These are phyloP conservation scores for Candida dubliniensis DNA, from an alignment of 1,139 yeast genomes.

Conservation along the genomic window DNA sequence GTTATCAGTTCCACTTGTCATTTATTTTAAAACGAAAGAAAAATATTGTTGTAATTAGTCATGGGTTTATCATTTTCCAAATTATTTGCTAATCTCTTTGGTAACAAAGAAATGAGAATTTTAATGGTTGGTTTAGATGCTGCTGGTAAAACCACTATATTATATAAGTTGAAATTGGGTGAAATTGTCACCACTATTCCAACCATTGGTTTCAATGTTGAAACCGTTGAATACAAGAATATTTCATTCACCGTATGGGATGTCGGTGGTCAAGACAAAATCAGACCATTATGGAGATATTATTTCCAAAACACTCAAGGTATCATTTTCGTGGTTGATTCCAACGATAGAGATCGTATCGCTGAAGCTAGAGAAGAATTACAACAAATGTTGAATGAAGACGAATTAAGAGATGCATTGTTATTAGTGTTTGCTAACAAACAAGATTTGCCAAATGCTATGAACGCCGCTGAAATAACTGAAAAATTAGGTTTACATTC, in stretches of 20 bases:
- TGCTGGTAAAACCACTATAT: slow-evolving; percentile 45
- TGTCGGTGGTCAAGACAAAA: slow-evolving; percentile 47
- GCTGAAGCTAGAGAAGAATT: slow-evolving; percentile 47
- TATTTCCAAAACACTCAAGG: slow-evolving; percentile 47
- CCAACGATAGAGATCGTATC: slow-evolving; percentile 46
- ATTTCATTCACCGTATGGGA: slow-evolving; percentile 46
- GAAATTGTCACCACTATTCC: slow-evolving; percentile 45
- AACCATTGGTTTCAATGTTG: slow-evolving; percentile 44
- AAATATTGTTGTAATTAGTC: slow-evolving; percentile 3
- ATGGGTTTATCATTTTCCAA: slow-evolving; percentile 42
- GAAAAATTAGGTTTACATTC: slow-evolving; percentile 45
- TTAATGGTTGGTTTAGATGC: slow-evolving; percentile 47
- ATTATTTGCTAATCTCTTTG: slow-evolving; percentile 37
- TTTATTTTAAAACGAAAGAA: not conserved
- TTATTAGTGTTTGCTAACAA: slow-evolving; percentile 44
- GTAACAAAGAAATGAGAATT: slow-evolving; percentile 45
- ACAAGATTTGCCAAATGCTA: slow-evolving; percentile 46
- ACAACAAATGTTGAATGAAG: slow-evolving; percentile 46
- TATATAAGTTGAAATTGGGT: slow-evolving; percentile 43
- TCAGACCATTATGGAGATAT: slow-evolving; percentile 46
- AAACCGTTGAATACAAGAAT: slow-evolving; percentile 44
- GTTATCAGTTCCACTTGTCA: not conserved
- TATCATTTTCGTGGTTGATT: slow-evolving; percentile 42
- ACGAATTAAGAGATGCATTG: slow-evolving; percentile 43
- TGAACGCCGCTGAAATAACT: slow-evolving; percentile 47